Evolutionary conservation across 1,284 basidiomycete genomes (phyloP).

Genomic region (Blastosporella zonata): DNA sequence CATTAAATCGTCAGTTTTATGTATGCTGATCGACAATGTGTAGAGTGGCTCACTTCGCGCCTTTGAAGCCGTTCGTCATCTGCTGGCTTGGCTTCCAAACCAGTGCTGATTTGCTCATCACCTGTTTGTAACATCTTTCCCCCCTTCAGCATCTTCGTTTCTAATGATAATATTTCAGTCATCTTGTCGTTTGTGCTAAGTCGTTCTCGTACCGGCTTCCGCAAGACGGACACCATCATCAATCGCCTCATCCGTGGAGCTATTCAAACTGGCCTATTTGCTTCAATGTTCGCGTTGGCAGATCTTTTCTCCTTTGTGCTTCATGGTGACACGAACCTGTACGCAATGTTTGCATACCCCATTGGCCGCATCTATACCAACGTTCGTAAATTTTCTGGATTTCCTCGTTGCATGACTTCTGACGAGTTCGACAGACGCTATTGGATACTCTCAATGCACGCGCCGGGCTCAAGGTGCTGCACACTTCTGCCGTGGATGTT

Average conservation of each 20-base stretch:
- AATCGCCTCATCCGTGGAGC: conserved; percentile 41
- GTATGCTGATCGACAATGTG: background rate
- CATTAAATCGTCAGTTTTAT: background rate
- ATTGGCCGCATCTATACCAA: conserved; percentile 41
- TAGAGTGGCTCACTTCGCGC: conserved; percentile 24
- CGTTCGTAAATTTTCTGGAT: conserved; percentile 15
- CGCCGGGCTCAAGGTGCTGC: conserved; percentile 28
- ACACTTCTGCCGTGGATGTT: conserved; percentile 26
- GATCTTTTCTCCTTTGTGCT: conserved; percentile 37
- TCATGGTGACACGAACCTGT: conserved; percentile 32
- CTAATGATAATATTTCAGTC: conserved; percentile 16
- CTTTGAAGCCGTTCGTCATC: conserved; percentile 27
- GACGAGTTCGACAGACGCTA: conserved; percentile 29
- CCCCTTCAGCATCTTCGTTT: too few relatives aligned
- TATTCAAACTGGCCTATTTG: conserved; percentile 42
- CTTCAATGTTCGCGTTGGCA: conserved; percentile 38
- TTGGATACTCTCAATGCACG: conserved; percentile 40
- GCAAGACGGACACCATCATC: conserved; percentile 37
- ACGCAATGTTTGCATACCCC: conserved; percentile 40
- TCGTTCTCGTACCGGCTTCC: conserved; percentile 39
- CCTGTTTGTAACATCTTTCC: conserved; percentile 25
- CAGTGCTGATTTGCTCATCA: conserved; percentile 34
- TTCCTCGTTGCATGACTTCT: background rate
- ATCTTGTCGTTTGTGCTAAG: conserved; percentile 30
- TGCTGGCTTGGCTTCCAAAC: conserved; percentile 40